Evolutionary conservation across 1,139 yeast species (phyloP), one percentile per base, ranked within the genome.

Genomic region (Taphrina pruni): DNA sequence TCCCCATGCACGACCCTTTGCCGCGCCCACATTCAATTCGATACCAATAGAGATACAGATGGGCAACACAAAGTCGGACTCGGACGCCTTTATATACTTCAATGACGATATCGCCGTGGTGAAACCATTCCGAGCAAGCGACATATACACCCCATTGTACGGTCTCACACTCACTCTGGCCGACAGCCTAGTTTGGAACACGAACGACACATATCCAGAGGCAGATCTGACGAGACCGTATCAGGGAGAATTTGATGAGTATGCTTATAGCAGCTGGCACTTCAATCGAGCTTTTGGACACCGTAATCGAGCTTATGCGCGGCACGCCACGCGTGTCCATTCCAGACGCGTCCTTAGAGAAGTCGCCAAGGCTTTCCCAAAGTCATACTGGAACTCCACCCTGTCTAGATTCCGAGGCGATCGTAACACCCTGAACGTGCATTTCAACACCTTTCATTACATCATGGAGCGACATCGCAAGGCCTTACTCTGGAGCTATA

Each of bases 181-280:
- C 50, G 50, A 45, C n/a, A n/a, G n/a, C 50, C 21, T 45, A 9
- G 50, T 45, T 6, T 45, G 50, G 50, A 45, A 45, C 21, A n/a
- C 14, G 11, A n/a, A 45, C 50, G 21, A 45, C 8, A n/a, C 8
- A 9, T 9, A 45, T 9, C 50, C 50, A 45, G 7, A 45, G 17
- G 17, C 17, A 6, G 21, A 45, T 45, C n/a, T n/a, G n/a, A 45
- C 8, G n/a, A 9, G 14, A 45, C 21, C 50, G 14, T 45, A 6
- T 45, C 50, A n/a, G 7, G 50, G 50, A 14, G 50, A 45, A 14
- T 45, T 9, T n/a, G n/a, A 9, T 9, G 50, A 45, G 50, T 45
- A 45, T 14, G n/a, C 8, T 1, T n/a, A 45, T n/a, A 45, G 50
- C 21, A 45, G 50, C 50, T 9, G 8, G 50, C 50, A 9, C 21